Conservation (phyloP, 1,139 yeast species). For the Suhomyces bolitotheri region DNA sequence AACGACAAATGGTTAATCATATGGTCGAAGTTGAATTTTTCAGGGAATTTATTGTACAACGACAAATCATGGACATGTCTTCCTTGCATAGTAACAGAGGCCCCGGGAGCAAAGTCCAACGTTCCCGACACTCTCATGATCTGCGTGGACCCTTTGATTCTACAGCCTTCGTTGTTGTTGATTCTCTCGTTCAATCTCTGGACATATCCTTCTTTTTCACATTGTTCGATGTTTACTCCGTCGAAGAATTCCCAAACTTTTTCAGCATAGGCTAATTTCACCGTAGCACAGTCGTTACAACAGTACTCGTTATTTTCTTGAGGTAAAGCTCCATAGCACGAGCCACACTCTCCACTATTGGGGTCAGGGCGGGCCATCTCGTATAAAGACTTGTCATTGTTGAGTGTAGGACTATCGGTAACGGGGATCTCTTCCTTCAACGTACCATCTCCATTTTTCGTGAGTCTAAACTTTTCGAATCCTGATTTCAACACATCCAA, state of each 20-base stretch:
- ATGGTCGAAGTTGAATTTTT: slow-evolving; percentile 70
- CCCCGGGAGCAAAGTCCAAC: slow-evolving; percentile 95
- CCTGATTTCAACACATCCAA: slow-evolving; percentile 70
- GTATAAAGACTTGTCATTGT: slow-evolving; percentile 31
- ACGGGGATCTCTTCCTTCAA: slow-evolving; percentile 33
- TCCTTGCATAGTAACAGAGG: slow-evolving; percentile 53
- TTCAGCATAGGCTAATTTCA: slow-evolving; percentile 73
- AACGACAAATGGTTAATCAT: slow-evolving; percentile 77
- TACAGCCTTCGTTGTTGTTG: slow-evolving; percentile 72
- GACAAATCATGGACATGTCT: slow-evolving; percentile 85
- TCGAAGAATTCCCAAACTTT: slow-evolving; percentile 88
- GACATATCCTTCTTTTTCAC: slow-evolving; percentile 88
- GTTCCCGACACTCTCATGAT: slow-evolving; percentile 88
- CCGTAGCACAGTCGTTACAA: slow-evolving; percentile 85
- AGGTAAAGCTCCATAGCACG: slow-evolving; percentile 83
- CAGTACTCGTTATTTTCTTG: slow-evolving; percentile 65
- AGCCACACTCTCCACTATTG: slow-evolving; percentile 66
- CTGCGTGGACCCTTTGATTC: slow-evolving; percentile 74
- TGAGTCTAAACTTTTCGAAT: slow-evolving; percentile 67
- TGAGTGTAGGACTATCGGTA: slow-evolving; percentile 19
- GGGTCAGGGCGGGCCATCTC: slow-evolving; percentile 38
- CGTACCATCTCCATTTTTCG: slow-evolving; percentile 26
- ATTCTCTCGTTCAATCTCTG: slow-evolving; percentile 55
- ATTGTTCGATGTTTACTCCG: slow-evolving; percentile 82
- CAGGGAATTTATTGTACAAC: slow-evolving; percentile 55